phyloP scores from a whole-genome alignment of 805 yeast genomes.

The Nakazawaea wickerhamii region DNA sequence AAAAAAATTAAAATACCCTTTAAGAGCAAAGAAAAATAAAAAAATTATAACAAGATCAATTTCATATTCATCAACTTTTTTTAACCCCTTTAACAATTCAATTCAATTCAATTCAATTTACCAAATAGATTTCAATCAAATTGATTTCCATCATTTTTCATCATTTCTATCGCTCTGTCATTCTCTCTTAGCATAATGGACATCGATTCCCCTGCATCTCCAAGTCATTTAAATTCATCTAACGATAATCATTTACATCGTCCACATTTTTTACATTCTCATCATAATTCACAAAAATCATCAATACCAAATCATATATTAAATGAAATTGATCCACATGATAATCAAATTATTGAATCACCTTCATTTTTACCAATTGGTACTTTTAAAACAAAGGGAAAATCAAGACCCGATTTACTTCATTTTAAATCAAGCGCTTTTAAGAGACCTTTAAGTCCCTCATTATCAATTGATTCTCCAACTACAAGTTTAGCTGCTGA shows the following conservation, averaged over 20 bases:
- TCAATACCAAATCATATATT: background rate
- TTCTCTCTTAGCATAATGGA: constrained; percentile 3
- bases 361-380: constrained; percentile 21
- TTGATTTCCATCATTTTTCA: background rate
- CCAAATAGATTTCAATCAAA: background rate
- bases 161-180: background rate
- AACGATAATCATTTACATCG: background rate
- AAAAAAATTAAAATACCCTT: too few relatives aligned
- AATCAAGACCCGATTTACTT: constrained; percentile 15
- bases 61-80: background rate
- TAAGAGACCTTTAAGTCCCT: constrained; percentile 30
- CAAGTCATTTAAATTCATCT: background rate
- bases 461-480: constrained; percentile 32
- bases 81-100: too few relatives aligned
- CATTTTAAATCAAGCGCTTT: constrained; percentile 18
- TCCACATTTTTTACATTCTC: background rate
- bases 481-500: constrained; percentile 33
- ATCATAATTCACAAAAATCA: background rate
- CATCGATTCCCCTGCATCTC: constrained; percentile 5
- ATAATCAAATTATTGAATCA: constrained; percentile 14
- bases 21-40: too few relatives aligned
- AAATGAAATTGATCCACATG: too few relatives aligned
- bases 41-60: too few relatives aligned
- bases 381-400: constrained; percentile 11
- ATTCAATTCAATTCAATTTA: background rate